Percentiles rank a stretch among this genome's conserved stretches.
phyloP scores from a whole-genome alignment of 2,329 filamentous ascomycete species.

The Biscogniauxia mediterranea region DNA sequence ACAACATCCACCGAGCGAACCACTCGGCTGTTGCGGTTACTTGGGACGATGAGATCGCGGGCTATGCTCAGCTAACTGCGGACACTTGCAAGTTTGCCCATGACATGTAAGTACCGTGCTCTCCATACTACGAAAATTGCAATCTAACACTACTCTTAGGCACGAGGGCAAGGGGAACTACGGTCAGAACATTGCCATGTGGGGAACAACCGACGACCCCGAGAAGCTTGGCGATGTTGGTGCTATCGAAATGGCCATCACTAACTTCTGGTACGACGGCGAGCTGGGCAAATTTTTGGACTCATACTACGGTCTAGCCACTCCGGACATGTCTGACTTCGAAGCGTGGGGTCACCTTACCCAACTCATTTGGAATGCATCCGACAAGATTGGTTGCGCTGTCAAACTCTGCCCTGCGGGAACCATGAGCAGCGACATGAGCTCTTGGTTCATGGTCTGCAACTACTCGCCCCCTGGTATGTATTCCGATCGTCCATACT shows the following conservation, averaged over 20 bases:
- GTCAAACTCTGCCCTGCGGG: slow-evolving; percentile 53
- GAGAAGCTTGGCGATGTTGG: slow-evolving; percentile 47
- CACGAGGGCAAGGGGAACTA: slow-evolving; percentile 62
- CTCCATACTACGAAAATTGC: neutral
- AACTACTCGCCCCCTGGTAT: slow-evolving; percentile 78
- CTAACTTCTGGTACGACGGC: slow-evolving; percentile 85
- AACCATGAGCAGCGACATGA: slow-evolving; percentile 46
- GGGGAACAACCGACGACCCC: slow-evolving; percentile 39
- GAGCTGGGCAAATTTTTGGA: slow-evolving; percentile 60
- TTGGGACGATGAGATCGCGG: slow-evolving; percentile 65
- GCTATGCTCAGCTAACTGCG: slow-evolving; percentile 64
- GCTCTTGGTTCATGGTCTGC: slow-evolving; percentile 78
- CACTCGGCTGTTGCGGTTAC: slow-evolving; percentile 65
- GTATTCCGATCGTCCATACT: slow-evolving; percentile 27
- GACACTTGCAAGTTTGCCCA: slow-evolving; percentile 70
- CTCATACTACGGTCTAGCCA: slow-evolving; percentile 56
- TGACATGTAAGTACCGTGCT: slow-evolving; percentile 62
- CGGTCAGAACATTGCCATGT: slow-evolving; percentile 89
- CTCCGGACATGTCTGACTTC: slow-evolving; percentile 62
- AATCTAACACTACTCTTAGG: slow-evolving; percentile 38
- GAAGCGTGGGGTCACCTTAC: slow-evolving; percentile 71
- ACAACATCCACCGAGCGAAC: slow-evolving; percentile 85
- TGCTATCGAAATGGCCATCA: slow-evolving; percentile 67
- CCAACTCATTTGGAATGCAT: slow-evolving; percentile 69
- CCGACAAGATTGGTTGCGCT: slow-evolving; percentile 62